Base-by-base conservation (phyloP, 257 asterid species). In the Fraxinus americana region DNA sequence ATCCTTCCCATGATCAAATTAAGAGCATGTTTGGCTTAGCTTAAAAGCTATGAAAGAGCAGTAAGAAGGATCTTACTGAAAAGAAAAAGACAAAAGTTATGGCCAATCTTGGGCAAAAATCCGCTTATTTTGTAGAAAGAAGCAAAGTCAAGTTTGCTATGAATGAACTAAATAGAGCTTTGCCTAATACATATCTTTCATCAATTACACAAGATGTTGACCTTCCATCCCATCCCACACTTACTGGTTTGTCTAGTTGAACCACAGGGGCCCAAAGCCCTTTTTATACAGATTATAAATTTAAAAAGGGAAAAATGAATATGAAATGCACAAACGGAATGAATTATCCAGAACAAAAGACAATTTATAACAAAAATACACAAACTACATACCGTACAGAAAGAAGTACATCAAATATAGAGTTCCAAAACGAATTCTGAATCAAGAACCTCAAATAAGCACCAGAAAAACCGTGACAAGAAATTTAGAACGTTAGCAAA, bases 331-430 rank as follows among this genome's bases (percentile, higher is more conserved):
- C 21, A 39, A 68, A 67, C 23, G 19, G 74, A 66, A 35, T 65
- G 50, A 35, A 73, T 63, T 38, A 34, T 43, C 75, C 61, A 54
- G 17, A 27, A 25, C 21, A 43, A 9, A 10, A 19, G 14, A 32
- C 54, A 27, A 36, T 29, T 11, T n/a, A 2, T 9, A 54, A 17
- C 36, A 29, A 29, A 30, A 43, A 9, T 38, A 61, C 25, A 23
- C 32, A 61, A 61, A 61, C 25, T 10, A 1, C 67, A 21, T 61
- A 19, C 34, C 30, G 34, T 61, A 21, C 12, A 50, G 21, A 72
- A 71, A 78, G 32, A 59, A 78, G 23, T 72, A 73, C 4, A 67
- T 25, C 19, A 17, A 52, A 74, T 45, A 36, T 59, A 59, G 72
- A 27, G 68, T 69, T 76, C 34, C 81, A 71, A 25, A 43, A 48